Percentiles rank a stretch among this genome's conserved stretches.
Conservation (phyloP, 306 rosid species). For the Trifolium fragiferum region DNA sequence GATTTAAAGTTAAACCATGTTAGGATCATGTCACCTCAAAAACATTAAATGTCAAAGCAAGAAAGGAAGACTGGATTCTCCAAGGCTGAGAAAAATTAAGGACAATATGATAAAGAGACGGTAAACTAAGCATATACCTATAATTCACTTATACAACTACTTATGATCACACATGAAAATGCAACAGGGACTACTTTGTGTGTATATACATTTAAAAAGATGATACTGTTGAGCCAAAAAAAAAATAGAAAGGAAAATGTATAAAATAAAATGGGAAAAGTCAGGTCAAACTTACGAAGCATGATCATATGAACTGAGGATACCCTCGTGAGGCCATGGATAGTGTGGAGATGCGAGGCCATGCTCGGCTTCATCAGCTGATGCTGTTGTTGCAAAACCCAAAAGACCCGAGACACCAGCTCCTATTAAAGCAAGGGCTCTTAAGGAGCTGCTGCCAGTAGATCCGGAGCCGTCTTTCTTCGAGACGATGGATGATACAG, state of each 20-base stretch:
- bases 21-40: conserved; percentile 12
- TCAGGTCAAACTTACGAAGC: conserved; percentile 74
- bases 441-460: conserved; percentile 65
- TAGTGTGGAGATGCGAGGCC: conserved; percentile 87
- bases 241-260: not conserved
- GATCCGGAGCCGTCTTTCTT: conserved; percentile 67
- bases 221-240: conserved; percentile 6
- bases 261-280: not conserved
- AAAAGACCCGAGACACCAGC: conserved; percentile 84
- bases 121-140: conserved; percentile 7
- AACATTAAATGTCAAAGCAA: conserved; percentile 4
- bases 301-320: conserved; percentile 96
- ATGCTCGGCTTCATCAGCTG: conserved; percentile 98
- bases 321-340: conserved; percentile 99
- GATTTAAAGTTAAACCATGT: conserved; percentile 14
- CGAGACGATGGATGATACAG: conserved; percentile 57
- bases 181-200: conserved; percentile 12
- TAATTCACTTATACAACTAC: conserved; percentile 13
- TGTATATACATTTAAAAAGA: not conserved
- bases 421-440: conserved; percentile 88
- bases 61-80: not conserved
- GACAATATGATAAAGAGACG: not conserved
- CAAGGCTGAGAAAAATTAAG: not conserved
- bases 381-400: conserved; percentile 78
- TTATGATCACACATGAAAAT: conserved; percentile 22